A percentile compares a stretch with the other conserved stretches of the same genome.
These are phyloP conservation scores for Penicillium nordicum DNA, from an alignment of 2,329 filamentous ascomycete species.

Conservation along the genomic window DNA sequence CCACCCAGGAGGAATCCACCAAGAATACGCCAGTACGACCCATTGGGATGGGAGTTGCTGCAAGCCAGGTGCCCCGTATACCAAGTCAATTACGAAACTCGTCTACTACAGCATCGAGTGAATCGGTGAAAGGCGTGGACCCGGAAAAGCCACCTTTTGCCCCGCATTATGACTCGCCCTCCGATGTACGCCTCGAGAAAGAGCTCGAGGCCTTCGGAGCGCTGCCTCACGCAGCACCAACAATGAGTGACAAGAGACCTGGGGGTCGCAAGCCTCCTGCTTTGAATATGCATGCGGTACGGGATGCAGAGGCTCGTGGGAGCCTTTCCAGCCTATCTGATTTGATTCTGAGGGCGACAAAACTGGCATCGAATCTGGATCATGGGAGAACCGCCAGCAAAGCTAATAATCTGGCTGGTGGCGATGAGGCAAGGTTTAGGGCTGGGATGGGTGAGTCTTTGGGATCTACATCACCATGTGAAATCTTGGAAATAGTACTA, in stretches of 20 bases:
- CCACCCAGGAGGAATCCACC: constrained; percentile 5
- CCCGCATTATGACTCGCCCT: constrained; percentile 9
- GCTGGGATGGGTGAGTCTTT: constrained; percentile 26
- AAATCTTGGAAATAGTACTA: neutral
- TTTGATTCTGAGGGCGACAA: constrained; percentile 82
- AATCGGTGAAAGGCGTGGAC: constrained; percentile 21
- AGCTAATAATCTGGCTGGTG: constrained; percentile 47
- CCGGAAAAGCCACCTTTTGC: constrained; percentile 35
- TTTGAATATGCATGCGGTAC: constrained; percentile 77
- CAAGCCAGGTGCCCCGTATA: neutral
- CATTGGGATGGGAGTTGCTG: neutral
- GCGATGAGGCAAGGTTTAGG: constrained; percentile 30
- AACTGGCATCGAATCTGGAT: constrained; percentile 82
- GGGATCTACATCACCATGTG: neutral
- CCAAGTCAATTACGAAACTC: constrained; percentile 10
- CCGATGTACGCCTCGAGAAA: constrained; percentile 22
- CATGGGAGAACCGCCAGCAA: constrained; percentile 67
- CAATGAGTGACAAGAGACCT: constrained; percentile 42
- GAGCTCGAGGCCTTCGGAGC: constrained; percentile 14
- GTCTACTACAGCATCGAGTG: constrained; percentile 21
- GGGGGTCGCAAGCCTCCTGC: constrained; percentile 58
- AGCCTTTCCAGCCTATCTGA: constrained; percentile 91
- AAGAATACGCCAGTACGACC: neutral
- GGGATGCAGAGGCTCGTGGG: constrained; percentile 75
- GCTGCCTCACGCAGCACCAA: constrained; percentile 30